These are phyloP conservation scores for Lecanicillium sp. DNA, from an alignment of 2,329 filamentous ascomycete genomes.

Conservation along the genomic window DNA sequence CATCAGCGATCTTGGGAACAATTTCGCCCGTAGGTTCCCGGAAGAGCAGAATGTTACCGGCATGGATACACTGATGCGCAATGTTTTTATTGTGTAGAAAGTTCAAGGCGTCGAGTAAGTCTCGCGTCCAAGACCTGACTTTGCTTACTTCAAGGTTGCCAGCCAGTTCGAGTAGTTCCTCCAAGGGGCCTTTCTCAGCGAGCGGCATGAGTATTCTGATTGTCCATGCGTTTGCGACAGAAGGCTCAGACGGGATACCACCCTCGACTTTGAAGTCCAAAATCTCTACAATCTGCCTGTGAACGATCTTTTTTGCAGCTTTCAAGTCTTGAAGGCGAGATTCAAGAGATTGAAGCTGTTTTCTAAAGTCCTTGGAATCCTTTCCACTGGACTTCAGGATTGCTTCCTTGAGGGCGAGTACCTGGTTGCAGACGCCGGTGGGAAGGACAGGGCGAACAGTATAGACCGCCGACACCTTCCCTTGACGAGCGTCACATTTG, in stretches of 20 bases:
- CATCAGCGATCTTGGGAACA: conserved; percentile 68
- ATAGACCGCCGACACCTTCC: conserved; percentile 62
- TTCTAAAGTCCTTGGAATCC: conserved; percentile 61
- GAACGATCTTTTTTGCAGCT: conserved; percentile 63
- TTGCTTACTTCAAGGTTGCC: conserved; percentile 67
- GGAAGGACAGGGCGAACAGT: conserved; percentile 63
- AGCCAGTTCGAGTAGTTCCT: conserved; percentile 74
- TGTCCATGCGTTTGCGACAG: conserved; percentile 50
- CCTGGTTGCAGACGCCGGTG: conserved; percentile 49
- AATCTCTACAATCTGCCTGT: conserved; percentile 71
- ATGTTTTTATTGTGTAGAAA: conserved; percentile 82
- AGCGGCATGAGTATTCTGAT: conserved; percentile 70
- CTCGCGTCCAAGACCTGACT: conserved; percentile 83
- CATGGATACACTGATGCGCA: conserved; percentile 76
- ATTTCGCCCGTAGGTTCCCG: conserved; percentile 63
- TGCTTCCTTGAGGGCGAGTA: conserved; percentile 70
- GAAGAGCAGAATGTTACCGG: conserved; percentile 72
- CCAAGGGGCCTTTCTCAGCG: conserved; percentile 75
- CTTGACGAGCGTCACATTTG: conserved; percentile 59
- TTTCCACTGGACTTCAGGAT: conserved; percentile 51
- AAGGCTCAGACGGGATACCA: conserved; percentile 34
- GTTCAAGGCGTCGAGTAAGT: conserved; percentile 81
- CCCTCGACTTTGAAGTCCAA: conserved; percentile 76
- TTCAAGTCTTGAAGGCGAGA: conserved; percentile 70
- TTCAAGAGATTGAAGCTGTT: conserved; percentile 71